Base-by-base conservation (phyloP, 768 basidiomycete species). In the Tubosaeta sp. region DNA sequence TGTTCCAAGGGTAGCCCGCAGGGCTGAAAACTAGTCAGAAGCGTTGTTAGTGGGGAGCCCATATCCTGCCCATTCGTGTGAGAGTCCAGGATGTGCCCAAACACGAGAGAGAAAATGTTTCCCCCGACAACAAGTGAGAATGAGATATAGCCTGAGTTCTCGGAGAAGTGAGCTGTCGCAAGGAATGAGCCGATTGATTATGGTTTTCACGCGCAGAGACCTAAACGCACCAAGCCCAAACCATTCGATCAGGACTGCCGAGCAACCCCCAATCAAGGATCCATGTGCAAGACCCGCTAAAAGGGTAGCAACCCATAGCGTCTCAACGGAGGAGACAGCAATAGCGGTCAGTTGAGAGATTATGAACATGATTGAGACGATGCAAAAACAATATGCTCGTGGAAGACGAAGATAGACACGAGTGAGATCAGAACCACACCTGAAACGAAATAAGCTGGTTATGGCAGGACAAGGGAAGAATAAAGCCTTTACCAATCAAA, bases 111-210 rank as follows among this genome's bases (percentile, higher is more conserved):
- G 66, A 92, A 88, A 1, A 93, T 41, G 69, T 94, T 94, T 0
- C 86, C 86, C 4, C 86, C 88, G 6, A 84, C n/a, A 48, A 91
- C 69, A 1, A 93, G 90, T 1, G 87, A 79, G 42, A 90, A 69
- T 18, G 81, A 80, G 22, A 87, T 73, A 62, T 79, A 89, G 9
- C 91, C 91, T 87, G 86, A 92, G 68, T 94, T 94, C 71, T 93
- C 86, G 1, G 84, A 84, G 58, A 89, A 87, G 62, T 87, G 86
- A 12, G 74, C 83, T 85, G 56, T 13, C 19, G 10, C 6, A 27
- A 25, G 24, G 27, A 4, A 9, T 6, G 9, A 4, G 27, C 9
- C 9, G 27, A 27, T 7, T n/a, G 4, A 25, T n/a, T 6, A 41
- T 43, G 12, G 31, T 16, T 13, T 1, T 19, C 2, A 19, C 9